Evolutionary conservation across 371 early-diverging fungal species (phyloP), one percentile per base, ranked within the genome.

Genomic region (Rhizopus delemar): DNA sequence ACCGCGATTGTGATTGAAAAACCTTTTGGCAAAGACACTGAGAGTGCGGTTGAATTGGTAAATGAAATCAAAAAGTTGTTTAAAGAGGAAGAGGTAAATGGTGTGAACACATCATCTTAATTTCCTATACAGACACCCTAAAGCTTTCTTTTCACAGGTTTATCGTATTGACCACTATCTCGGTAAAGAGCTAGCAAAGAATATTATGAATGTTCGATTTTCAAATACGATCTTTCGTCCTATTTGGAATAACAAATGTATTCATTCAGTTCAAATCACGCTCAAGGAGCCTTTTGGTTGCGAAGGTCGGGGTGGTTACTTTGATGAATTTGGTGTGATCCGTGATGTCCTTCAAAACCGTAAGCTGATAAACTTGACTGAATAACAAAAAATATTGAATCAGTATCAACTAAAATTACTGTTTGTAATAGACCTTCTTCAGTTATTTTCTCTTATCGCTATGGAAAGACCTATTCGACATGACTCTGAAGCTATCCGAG

Each of bases 291-390:
- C 86, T 50, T 89, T 99, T 75, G 99, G 99, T 29, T 96, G 95
- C 8, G 94, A 98, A 70, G 99, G 99, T 41, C 92, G 99, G 32
- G 98, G 99, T 41, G 96, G 97, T 2, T 99, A 99, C 82, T 99
- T 99, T 86, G 97, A 99, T 71, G 93, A 97, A 73, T 96, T 91
- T 73, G 99, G 99, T 34, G 96, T 98, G 53, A 95, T 99, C 62
- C 94, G 99, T 59, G 99, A 99, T 71, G 98, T 99, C 28, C 95
- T 99, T 89, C 99, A 99, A 81, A 99, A 99, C 82, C 92, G 87
- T 85, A 78, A 67, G 81, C 66, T 11, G 8, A 36, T 22, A 22
- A 22, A 22, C 22, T 22, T 22, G 22, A 22, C 2, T 22, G 22
- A 22, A 22, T 22, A 22, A 22, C 22, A 22, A 22, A 22, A 22